Evolutionary conservation across 768 basidiomycete genomes (phyloP), one percentile per base, ranked within the genome.

Genomic region (Rhodotorula toruloides): DNA sequence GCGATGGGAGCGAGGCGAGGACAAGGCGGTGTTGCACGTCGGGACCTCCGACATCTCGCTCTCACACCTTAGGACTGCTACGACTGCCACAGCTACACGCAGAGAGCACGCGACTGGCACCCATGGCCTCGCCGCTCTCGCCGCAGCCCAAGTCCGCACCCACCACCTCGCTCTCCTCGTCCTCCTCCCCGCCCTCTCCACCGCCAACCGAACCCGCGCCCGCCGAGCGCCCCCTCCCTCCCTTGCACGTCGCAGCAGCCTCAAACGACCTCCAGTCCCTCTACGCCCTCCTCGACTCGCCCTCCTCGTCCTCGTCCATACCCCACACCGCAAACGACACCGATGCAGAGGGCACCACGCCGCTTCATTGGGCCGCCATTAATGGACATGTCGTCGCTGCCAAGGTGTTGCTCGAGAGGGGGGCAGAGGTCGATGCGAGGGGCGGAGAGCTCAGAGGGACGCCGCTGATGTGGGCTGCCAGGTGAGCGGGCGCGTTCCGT

Each of bases 341-440:
- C 54, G 94, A 98, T 78, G 82, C 83, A 36, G 88, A 94, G 77
- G 91, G 93, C 73, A 90, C 97, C 40, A 94, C 93, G 0, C 88
- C 96, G 3, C 83, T 99, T 3, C 96, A 99, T 76, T 99, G 96
- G 96, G 93, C 96, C 13, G 87, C 93, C 2, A 97, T 98, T 76
- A 97, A 97, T 74, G 92, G 91, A 6, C 91, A 97, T 75, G 81
- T 94, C n/a, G 82, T 85, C 2, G 86, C 88, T 32, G 96, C 91
- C 78, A 84, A 87, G 40, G 89, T 87, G 72, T 81, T 99, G 25
- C 81, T 99, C 42, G 90, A 92, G 70, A 86, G 90, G 73, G 94
- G 93, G 29, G 94, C 94, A 0, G 90, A 94, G 60, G 89, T 98
- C 27, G 96, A 99, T 71, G 90, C 91, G 6, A 80, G 88, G 14